phyloP scores from a whole-genome alignment of 305 asterid species.

The Fraxinus albicans region DNA sequence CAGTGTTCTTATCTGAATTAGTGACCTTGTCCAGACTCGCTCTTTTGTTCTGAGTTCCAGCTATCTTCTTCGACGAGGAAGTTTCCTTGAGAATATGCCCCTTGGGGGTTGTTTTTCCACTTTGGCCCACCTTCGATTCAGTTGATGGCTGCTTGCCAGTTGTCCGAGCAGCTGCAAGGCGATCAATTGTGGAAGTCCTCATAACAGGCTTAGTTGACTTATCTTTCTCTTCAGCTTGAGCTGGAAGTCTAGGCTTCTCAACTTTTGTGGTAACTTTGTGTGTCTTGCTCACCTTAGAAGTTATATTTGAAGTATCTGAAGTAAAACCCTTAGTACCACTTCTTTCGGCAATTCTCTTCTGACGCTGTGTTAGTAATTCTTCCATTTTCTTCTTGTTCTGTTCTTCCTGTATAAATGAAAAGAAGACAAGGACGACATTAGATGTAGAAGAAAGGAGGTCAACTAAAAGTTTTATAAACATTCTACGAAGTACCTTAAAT shows the following conservation, averaged over 20 bases:
- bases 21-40: slow-evolving; percentile 28
- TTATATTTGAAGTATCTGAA: slow-evolving; percentile 31
- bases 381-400: slow-evolving; percentile 69
- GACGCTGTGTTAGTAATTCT: slow-evolving; percentile 56
- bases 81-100: slow-evolving; percentile 18
- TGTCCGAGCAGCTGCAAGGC: slow-evolving; percentile 67
- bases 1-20: slow-evolving; percentile 31
- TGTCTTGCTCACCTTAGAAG: slow-evolving; percentile 40
- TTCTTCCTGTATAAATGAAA: slow-evolving; percentile 51
- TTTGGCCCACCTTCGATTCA: slow-evolving; percentile 42
- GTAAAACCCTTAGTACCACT: slow-evolving; percentile 46
- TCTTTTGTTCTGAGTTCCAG: slow-evolving; percentile 35
- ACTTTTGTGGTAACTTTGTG: slow-evolving; percentile 26
- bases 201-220: slow-evolving; percentile 41
- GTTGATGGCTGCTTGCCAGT: slow-evolving; percentile 30
- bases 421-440: background rate
- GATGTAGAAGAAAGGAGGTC: slow-evolving; percentile 1
- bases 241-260: slow-evolving; percentile 35
- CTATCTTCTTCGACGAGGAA: slow-evolving; percentile 32
- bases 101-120: slow-evolving; percentile 38
- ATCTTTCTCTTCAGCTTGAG: slow-evolving; percentile 37
- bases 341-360: slow-evolving; percentile 81
- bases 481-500: background rate
- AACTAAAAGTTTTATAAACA: background rate
- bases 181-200: slow-evolving; percentile 60